Conservation (phyloP, 129 eudicot genomes). For the Tagetes erecta region DNA sequence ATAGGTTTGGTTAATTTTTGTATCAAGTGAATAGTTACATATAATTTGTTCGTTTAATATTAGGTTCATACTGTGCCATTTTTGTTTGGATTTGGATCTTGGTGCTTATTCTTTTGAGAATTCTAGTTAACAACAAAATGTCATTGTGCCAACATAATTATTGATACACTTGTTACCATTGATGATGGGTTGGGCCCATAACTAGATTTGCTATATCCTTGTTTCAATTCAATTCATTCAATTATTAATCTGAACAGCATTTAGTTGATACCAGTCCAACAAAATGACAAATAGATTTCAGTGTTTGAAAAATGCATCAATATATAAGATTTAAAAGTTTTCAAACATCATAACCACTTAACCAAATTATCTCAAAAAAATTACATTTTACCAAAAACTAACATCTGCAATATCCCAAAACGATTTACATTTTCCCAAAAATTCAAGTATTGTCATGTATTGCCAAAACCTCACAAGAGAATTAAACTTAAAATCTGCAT, state of each 20-base stretch:
- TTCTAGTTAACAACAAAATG: too few species aligned
- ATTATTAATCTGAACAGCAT: background rate
- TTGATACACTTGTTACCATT: background rate
- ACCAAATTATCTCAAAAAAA: too few species aligned
- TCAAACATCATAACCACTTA: too few species aligned
- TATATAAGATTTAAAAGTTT: too few species aligned
- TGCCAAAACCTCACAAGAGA: conserved; percentile 21
- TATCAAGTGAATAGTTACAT: too few species aligned
- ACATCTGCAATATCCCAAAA: conserved; percentile 9
- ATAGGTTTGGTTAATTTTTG: too few species aligned
- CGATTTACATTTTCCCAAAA: conserved; percentile 35
- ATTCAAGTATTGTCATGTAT: conserved; percentile 15
- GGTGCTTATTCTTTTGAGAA: too few species aligned
- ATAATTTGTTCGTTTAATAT: too few species aligned
- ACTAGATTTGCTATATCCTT: conserved; percentile 3
- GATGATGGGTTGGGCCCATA: conserved; percentile 18
- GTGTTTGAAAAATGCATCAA: too few species aligned
- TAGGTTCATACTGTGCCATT: too few species aligned
- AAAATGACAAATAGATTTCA: background rate
- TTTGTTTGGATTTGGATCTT: too few species aligned
- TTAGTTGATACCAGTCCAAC: background rate
- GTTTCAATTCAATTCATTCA: background rate
- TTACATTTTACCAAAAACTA: too few species aligned
- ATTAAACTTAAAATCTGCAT: background rate
- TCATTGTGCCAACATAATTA: background rate